A percentile compares a stretch with the other conserved stretches of the same genome.
Evolutionary conservation across 169 alveolate genomes (phyloP).

Genomic region (Babesia caballi): DNA sequence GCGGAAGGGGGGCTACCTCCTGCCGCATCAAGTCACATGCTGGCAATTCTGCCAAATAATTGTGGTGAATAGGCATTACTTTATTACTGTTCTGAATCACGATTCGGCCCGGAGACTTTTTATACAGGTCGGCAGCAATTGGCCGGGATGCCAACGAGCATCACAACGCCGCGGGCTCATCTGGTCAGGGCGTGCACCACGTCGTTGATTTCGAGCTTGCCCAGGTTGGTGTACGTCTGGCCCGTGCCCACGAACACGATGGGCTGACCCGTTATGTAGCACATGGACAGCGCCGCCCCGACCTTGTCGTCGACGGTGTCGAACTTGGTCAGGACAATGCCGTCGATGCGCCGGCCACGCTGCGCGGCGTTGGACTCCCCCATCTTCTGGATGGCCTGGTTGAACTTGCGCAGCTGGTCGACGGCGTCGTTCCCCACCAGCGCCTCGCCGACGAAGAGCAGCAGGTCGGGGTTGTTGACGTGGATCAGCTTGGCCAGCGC

Average conservation of each 20-base stretch:
- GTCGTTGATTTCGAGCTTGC: slow-evolving; percentile 88
- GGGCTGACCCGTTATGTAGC: slow-evolving; percentile 98
- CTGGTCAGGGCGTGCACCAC: slow-evolving; percentile 84
- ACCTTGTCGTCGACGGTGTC: slow-evolving; percentile 99
- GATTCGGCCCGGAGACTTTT: too few relatives aligned
- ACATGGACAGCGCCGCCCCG: slow-evolving; percentile 99
- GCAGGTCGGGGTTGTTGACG: slow-evolving; percentile 95
- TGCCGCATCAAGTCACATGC: too few relatives aligned
- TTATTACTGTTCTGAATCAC: too few relatives aligned
- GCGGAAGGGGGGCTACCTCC: too few relatives aligned
- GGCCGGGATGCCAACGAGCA: too few relatives aligned
- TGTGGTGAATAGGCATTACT: too few relatives aligned
- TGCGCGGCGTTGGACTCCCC: slow-evolving; percentile 53
- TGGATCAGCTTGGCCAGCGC: slow-evolving; percentile 94
- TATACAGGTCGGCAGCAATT: too few relatives aligned
- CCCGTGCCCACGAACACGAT: slow-evolving; percentile 99
- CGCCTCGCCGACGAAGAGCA: slow-evolving; percentile 99
- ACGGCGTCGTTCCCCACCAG: slow-evolving; percentile 99
- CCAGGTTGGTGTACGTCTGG: slow-evolving; percentile 95
- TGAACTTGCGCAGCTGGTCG: slow-evolving; percentile 96
- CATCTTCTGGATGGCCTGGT: slow-evolving; percentile 89
- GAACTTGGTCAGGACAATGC: slow-evolving; percentile 97
- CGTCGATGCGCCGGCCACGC: slow-evolving; percentile 95
- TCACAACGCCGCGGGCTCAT: too few relatives aligned
- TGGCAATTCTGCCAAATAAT: too few relatives aligned